phyloP scores from a whole-genome alignment of 2,329 filamentous ascomycete genomes.

The Ceratocystis ficicola region DNA sequence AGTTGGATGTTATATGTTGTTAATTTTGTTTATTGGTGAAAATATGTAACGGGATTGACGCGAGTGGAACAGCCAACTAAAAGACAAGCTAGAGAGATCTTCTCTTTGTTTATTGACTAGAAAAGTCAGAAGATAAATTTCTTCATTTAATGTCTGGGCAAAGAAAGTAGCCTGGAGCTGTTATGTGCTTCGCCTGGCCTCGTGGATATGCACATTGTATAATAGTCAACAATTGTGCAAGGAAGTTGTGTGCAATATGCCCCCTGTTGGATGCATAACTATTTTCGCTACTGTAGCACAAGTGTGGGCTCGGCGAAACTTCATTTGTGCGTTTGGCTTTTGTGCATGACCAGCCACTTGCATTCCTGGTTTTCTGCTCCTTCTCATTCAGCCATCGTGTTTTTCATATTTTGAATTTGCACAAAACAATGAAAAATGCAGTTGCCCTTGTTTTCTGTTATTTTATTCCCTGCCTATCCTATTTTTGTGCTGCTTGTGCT shows the following conservation, averaged over 20 bases:
- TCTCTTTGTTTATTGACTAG: neutral
- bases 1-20: too few relatives aligned
- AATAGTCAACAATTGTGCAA: neutral
- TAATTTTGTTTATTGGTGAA: too few relatives aligned
- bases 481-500: slow-evolving; percentile 8
- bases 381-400: neutral
- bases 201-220: neutral
- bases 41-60: too few relatives aligned
- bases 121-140: neutral
- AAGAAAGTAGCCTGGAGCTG: neutral
- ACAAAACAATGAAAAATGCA: slow-evolving; percentile 2
- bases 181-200: neutral
- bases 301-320: neutral
- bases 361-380: slow-evolving; percentile 11
- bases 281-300: slow-evolving; percentile 1
- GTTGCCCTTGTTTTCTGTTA: slow-evolving; percentile 1
- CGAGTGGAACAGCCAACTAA: neutral
- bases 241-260: neutral
- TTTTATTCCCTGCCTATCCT: slow-evolving; percentile 2
- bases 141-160: neutral
- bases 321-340: neutral
- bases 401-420: slow-evolving; percentile 7
- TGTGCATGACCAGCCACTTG: slow-evolving; percentile 19
- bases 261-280: neutral
- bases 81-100: neutral